Evolutionary conservation across 1,284 basidiomycete genomes (phyloP).

Genomic region (Tilletiaria anomala): DNA sequence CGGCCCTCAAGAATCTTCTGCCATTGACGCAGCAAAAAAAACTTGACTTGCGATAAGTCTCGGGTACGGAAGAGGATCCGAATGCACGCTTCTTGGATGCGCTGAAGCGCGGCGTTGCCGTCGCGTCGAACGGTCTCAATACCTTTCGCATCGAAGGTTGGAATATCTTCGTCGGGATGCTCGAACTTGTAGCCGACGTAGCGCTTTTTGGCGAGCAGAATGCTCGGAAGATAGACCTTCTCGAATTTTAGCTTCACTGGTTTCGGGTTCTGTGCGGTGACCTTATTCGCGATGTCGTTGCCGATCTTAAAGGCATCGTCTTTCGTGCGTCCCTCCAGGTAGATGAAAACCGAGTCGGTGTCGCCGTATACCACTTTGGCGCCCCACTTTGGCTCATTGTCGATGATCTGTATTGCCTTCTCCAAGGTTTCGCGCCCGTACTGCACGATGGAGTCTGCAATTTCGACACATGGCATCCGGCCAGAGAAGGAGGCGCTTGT

Average conservation of each 20-base stretch:
- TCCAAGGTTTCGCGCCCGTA: conserved; percentile 87
- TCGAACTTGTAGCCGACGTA: conserved; percentile 96
- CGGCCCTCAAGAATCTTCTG: conserved; percentile 64
- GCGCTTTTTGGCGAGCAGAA: conserved; percentile 88
- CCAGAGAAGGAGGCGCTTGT: conserved; percentile 85
- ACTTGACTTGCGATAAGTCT: conserved; percentile 75
- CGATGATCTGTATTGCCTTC: conserved; percentile 75
- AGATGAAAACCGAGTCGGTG: conserved; percentile 87
- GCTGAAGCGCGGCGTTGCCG: conserved; percentile 33
- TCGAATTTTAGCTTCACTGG: conserved; percentile 95
- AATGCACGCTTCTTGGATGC: conserved; percentile 33
- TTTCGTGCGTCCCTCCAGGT: conserved; percentile 72
- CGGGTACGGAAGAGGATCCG: conserved; percentile 65
- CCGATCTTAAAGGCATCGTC: conserved; percentile 87
- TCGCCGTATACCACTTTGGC: conserved; percentile 94
- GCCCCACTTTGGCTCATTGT: conserved; percentile 65
- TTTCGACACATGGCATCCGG: conserved; percentile 93
- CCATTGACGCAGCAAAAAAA: conserved; percentile 76
- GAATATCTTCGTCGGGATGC: conserved; percentile 58
- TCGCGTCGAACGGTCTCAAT: conserved; percentile 92
- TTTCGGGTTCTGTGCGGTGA: conserved; percentile 72
- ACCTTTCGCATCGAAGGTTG: conserved; percentile 86
- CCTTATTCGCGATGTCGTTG: conserved; percentile 71
- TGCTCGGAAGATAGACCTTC: conserved; percentile 88
- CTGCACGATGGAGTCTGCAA: conserved; percentile 94